Conservation (phyloP, 805 yeast genomes). For the Pichia pseudocactophila region DNA sequence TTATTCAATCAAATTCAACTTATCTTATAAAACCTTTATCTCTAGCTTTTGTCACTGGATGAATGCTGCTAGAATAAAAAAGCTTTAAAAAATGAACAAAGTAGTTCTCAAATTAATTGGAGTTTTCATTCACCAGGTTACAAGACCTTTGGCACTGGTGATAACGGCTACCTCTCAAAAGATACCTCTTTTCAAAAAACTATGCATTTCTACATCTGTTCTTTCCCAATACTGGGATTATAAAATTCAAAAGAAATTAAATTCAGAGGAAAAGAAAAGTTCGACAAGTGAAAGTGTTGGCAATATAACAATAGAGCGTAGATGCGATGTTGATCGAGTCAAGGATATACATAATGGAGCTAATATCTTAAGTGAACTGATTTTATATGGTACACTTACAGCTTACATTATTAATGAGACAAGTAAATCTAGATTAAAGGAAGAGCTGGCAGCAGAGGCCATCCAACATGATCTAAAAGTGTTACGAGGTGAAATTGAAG, state of each 20-base stretch:
- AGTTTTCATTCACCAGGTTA: slow-evolving; percentile 60
- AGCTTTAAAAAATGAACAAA: slow-evolving; percentile 47
- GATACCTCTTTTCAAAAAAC: slow-evolving; percentile 49
- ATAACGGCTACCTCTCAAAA: slow-evolving; percentile 70
- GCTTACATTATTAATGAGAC: slow-evolving; percentile 70
- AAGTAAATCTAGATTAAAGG: slow-evolving; percentile 57
- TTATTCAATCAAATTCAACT: too few relatives aligned
- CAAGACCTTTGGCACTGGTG: slow-evolving; percentile 69
- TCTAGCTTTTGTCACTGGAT: too few relatives aligned
- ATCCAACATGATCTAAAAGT: slow-evolving; percentile 65
- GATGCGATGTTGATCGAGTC: slow-evolving; percentile 81
- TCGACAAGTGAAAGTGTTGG: background rate
- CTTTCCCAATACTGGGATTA: slow-evolving; percentile 43
- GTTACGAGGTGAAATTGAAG: slow-evolving; percentile 62
- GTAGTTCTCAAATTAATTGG: slow-evolving; percentile 68
- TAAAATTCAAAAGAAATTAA: background rate
- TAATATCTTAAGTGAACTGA: slow-evolving; percentile 63
- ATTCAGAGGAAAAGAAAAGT: background rate
- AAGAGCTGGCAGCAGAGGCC: slow-evolving; percentile 48
- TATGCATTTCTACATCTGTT: slow-evolving; percentile 69
- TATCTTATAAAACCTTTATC: too few relatives aligned
- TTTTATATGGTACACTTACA: slow-evolving; percentile 65
- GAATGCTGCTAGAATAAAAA: too few relatives aligned
- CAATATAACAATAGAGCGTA: slow-evolving; percentile 34
- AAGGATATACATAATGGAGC: slow-evolving; percentile 79